Percentiles rank a stretch among this genome's conserved stretches.
These are phyloP conservation scores for Globisporangium rhizosaccharum DNA, from an alignment of 352 stramenopile species.

Conservation along the genomic window DNA sequence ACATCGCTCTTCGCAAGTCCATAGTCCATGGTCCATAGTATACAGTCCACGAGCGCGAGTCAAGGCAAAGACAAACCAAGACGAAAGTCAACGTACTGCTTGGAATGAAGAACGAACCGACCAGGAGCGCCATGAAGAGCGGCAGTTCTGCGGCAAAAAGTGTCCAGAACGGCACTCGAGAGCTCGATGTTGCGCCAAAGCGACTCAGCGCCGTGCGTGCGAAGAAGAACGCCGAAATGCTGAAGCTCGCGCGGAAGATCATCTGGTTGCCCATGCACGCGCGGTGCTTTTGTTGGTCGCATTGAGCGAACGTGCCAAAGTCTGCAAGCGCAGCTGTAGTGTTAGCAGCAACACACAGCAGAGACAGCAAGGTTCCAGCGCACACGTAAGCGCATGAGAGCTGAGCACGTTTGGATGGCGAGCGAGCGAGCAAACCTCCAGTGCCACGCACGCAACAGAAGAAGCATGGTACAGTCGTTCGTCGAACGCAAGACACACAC, in stretches of 20 bases:
- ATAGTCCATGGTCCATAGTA: neutral
- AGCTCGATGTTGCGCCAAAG: constrained; percentile 25
- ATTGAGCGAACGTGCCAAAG: constrained; percentile 65
- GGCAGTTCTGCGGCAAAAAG: constrained; percentile 39
- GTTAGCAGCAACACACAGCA: neutral
- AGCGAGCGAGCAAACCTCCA: too few species aligned
- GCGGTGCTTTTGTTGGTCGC: constrained; percentile 27
- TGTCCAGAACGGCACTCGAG: constrained; percentile 21
- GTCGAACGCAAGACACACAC: neutral
- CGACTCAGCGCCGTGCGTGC: constrained; percentile 41
- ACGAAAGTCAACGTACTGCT: constrained; percentile 24
- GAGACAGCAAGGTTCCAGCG: neutral
- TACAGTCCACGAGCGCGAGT: too few species aligned
- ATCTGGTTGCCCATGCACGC: constrained; percentile 65
- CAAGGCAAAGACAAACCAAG: neutral
- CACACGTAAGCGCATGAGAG: too few species aligned
- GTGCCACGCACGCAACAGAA: too few species aligned
- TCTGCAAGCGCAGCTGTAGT: constrained; percentile 22
- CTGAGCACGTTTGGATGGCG: neutral
- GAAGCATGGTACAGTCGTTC: too few species aligned
- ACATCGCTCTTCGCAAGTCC: neutral
- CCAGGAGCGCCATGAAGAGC: constrained; percentile 39
- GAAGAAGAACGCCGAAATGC: constrained; percentile 51
- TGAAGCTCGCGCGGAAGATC: constrained; percentile 66
- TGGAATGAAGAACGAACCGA: constrained; percentile 74